phyloP scores from a whole-genome alignment of 805 yeast species.

The Nakazawaea wyomingensis region DNA sequence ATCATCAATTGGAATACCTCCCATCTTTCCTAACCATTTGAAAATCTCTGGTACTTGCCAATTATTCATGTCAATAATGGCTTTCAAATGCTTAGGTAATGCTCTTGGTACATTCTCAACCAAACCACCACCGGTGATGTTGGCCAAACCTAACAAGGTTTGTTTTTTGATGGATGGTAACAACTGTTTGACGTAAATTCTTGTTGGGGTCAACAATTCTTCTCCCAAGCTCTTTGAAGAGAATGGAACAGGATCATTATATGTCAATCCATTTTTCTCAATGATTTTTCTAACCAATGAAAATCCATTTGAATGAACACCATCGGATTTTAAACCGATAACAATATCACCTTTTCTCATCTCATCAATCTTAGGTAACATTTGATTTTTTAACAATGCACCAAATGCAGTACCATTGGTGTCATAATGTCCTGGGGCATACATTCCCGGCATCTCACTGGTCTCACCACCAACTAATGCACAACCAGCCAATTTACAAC shows the following conservation, averaged over 20 bases:
- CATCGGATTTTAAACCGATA: conserved; percentile 85
- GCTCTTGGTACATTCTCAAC: conserved; percentile 96
- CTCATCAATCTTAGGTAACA: conserved; percentile 63
- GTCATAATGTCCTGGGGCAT: conserved; percentile 91
- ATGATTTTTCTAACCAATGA: conserved; percentile 91
- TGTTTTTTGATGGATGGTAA: conserved; percentile 66
- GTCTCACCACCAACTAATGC: conserved; percentile 99
- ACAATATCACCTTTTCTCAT: conserved; percentile 80
- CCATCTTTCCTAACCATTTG: conserved; percentile 90
- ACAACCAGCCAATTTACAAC: conserved; percentile 92
- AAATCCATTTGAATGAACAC: conserved; percentile 95
- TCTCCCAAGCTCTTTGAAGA: conserved; percentile 71
- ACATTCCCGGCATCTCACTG: conserved; percentile 99
- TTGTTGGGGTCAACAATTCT: conserved; percentile 83
- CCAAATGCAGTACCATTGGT: conserved; percentile 99
- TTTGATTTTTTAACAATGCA: conserved; percentile 72
- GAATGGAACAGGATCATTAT: conserved; percentile 85
- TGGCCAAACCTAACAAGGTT: conserved; percentile 82
- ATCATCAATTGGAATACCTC: conserved; percentile 83
- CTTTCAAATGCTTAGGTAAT: conserved; percentile 74
- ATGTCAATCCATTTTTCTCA: conserved; percentile 66
- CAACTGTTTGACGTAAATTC: conserved; percentile 89
- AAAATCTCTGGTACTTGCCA: conserved; percentile 90
- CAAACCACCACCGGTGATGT: conserved; percentile 98
- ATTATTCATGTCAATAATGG: conserved; percentile 66